Base-by-base conservation (phyloP, 2,329 filamentous ascomycete genomes). In the Fusarium azukiicola region DNA sequence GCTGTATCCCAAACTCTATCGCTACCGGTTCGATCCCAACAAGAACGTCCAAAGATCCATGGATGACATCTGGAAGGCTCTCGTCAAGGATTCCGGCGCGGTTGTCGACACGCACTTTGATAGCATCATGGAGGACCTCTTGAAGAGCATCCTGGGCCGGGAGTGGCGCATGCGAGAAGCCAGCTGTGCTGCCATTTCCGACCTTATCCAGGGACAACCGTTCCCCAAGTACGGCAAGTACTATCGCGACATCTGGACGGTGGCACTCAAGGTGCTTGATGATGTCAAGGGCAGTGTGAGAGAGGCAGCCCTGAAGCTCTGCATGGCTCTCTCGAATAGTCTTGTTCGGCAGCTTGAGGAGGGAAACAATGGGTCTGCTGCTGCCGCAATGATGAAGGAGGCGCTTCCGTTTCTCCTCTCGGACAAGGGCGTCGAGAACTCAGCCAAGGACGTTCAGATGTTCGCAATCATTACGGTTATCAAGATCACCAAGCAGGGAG, bases 101-200 rank as follows among this genome's bases (percentile, higher is more conserved):
- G 96, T 96, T 1, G 93, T 99, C 56, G 95, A 98, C 78, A 90
- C 91, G 23, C 92, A 99, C 86, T 99, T 99, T 84, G 95, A 98
- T 79, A 93, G 93, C 13, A 99, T 99, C 82, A 95, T 99, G 90
- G 91, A 95, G 14, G 98, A 99, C 84, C 89, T 99, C 11, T 90
- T 99, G 44, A 95, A 94, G 80, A 98, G 95, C 84, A 96, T 99
- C 54, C 87, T 99, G 9, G 97, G 96, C 42, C 96, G 95, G 81
- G 98, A 99, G 85, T 99, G 98, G 98, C 93, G 98, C 74, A 96
- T 97, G 50, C 94, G 98, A 72, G 95, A 99, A 87, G 98, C 98
- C 10, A 98, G 96, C 84, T 99, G 98, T 87, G 94, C 95, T 49
- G 98, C 98, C 6, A 95, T 99, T 73, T 94, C 96, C 1, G 97